Base-by-base conservation (phyloP, 2,329 filamentous ascomycete genomes). In the Apiospora rasikravindrae region DNA sequence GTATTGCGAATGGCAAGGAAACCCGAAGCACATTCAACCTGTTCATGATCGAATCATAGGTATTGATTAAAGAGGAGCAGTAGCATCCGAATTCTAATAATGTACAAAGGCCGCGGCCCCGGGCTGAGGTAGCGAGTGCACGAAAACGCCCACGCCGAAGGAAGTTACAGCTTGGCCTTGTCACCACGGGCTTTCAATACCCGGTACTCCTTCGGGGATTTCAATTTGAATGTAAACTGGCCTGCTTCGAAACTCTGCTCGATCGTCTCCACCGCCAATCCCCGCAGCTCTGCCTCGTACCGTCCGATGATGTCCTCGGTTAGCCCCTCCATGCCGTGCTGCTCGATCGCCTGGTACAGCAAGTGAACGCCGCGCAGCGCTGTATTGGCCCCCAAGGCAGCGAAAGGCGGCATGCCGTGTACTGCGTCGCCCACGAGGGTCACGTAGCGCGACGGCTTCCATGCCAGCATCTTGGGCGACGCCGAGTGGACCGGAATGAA, bases 361-460 rank as follows among this genome's bases (percentile, higher is more conserved):
- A 67, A 1, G 8, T 67, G 40, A 16, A 67, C 74, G 64, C 77
- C 76, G 24, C 53, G 49, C 16, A 78, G 66, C 6, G 77, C 77
- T n/a, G 71, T 71, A n/a, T 72, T 73, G 6, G 76, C 77, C 4
- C 76, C 77, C 0, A 71, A 70, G 5, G 75, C 77, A 1, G 73
- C 77, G 19, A 72, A 47, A 1, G 76, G 77, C 24, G 72, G 69
- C 74, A 73, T 73, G 8, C 49, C 64, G 53, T 74, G 73, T 11
- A 47, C 44, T 0, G 73, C 72, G 37, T 73, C 73, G 0, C 73
- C 71, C 19, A 74, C 66, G n/a, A 74, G 22, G 2, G 70, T 72
- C 42, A 73, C 67, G 26, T 67, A 67, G 66, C 69, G 66, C 5
- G 67, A 69, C 13, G 73, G 57, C 29, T 16, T 22, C 73, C 71